Conservation (phyloP, 129 eudicot genomes). For the Tanacetum coccineum region DNA sequence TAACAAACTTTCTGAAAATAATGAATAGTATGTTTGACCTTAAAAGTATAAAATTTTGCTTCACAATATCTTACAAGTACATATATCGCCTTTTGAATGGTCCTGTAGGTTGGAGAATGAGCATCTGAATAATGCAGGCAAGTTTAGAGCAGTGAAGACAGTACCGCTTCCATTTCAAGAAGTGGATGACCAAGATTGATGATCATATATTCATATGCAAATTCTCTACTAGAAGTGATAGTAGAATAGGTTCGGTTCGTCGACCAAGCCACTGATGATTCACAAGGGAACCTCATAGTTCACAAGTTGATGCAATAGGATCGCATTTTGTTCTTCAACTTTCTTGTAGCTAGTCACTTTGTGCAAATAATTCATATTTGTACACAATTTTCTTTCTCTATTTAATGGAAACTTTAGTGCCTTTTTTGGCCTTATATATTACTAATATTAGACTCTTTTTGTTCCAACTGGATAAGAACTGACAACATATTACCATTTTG, state of each 20-base stretch:
- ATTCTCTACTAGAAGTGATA: too few relatives aligned
- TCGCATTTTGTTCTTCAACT: slow-evolving; percentile 34
- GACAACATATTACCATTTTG: too few relatives aligned
- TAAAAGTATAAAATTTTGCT: neutral
- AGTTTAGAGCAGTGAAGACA: too few relatives aligned
- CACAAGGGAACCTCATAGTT: too few relatives aligned
- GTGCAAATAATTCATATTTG: slow-evolving; percentile 37
- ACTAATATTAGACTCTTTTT: slow-evolving; percentile 4
- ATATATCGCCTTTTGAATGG: slow-evolving; percentile 21
- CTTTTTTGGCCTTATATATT: slow-evolving; percentile 17
- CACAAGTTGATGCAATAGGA: slow-evolving; percentile 41
- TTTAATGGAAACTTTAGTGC: slow-evolving; percentile 20
- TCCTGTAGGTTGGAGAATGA: slow-evolving; percentile 91
- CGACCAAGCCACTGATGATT: too few relatives aligned
- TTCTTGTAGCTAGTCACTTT: slow-evolving; percentile 18
- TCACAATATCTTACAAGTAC: slow-evolving; percentile 3
- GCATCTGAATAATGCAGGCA: too few relatives aligned
- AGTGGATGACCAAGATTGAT: too few relatives aligned
- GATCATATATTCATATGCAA: too few relatives aligned
- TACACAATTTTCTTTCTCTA: too few relatives aligned
- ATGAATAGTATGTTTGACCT: neutral
- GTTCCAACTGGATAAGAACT: too few relatives aligned
- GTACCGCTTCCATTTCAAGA: too few relatives aligned
- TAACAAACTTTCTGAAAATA: neutral
- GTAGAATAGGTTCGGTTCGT: too few relatives aligned